phyloP scores from a whole-genome alignment of 768 basidiomycete genomes.

The Podaxis carcinomalis region DNA sequence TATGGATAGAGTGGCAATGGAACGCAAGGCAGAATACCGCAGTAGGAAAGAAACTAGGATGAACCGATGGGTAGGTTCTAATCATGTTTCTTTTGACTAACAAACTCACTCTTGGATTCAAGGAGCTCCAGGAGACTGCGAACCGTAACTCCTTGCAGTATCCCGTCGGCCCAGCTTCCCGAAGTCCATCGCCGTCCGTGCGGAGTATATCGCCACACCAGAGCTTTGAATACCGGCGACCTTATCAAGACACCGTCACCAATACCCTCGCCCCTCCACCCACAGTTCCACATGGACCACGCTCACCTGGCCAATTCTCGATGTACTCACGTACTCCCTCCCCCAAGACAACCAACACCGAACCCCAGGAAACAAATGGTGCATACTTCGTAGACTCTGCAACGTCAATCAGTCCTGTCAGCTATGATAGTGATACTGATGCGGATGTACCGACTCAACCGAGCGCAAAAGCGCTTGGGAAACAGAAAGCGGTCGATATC shows the following conservation, averaged over 20 bases:
- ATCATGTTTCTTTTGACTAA: not conserved
- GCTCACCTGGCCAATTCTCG: slow-evolving; percentile 45
- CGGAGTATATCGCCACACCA: slow-evolving; percentile 26
- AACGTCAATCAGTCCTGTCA: not conserved
- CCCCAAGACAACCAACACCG: slow-evolving; percentile 40
- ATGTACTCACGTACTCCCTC: slow-evolving; percentile 67
- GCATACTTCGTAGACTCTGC: not conserved
- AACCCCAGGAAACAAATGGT: slow-evolving; percentile 10
- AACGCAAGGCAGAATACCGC: slow-evolving; percentile 62
- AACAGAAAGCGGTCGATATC: slow-evolving; percentile 59
- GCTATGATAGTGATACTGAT: slow-evolving; percentile 1
- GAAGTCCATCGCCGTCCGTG: slow-evolving; percentile 38
- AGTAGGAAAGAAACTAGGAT: slow-evolving; percentile 67
- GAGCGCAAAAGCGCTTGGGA: slow-evolving; percentile 87
- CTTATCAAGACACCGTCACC: slow-evolving; percentile 17
- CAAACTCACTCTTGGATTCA: not conserved
- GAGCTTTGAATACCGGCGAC: slow-evolving; percentile 15
- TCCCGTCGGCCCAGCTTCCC: slow-evolving; percentile 34
- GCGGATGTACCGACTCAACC: slow-evolving; percentile 51
- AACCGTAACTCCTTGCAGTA: slow-evolving; percentile 20
- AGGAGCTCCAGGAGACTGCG: slow-evolving; percentile 34
- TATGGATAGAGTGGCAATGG: slow-evolving; percentile 60
- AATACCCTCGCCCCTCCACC: slow-evolving; percentile 58
- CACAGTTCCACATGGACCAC: slow-evolving; percentile 67
- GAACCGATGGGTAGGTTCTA: slow-evolving; percentile 54